phyloP scores from a whole-genome alignment of 2,329 filamentous ascomycete species.

The Fusarium sambucinum region DNA sequence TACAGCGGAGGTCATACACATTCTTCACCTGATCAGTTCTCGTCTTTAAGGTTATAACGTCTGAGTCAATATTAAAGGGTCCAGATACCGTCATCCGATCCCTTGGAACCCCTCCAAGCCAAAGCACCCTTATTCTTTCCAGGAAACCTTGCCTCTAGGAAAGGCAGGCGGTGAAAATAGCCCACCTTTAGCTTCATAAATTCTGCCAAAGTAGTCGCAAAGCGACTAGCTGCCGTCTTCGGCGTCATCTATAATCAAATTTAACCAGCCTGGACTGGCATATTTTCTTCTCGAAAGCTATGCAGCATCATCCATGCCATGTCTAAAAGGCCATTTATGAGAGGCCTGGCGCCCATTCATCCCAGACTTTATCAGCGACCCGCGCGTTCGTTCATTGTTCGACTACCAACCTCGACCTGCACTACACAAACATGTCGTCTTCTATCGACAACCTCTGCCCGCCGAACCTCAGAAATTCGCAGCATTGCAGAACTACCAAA shows the following conservation, averaged over 20 bases:
- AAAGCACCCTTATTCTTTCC: background rate
- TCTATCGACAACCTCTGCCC: conserved; percentile 63
- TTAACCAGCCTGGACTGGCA: conserved; percentile 13
- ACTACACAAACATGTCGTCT: conserved; percentile 46
- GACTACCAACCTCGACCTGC: background rate
- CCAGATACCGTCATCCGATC: background rate
- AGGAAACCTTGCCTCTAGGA: background rate
- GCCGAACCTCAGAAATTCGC: conserved; percentile 52
- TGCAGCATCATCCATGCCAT: conserved; percentile 32
- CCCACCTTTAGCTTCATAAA: conserved; percentile 31
- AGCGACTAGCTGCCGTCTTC: conserved; percentile 29
- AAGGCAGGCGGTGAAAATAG: conserved; percentile 44
- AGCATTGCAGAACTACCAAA: conserved; percentile 53
- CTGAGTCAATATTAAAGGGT: background rate
- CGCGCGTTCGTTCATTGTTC: background rate
- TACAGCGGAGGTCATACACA: conserved; percentile 15
- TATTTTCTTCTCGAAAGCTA: conserved; percentile 18
- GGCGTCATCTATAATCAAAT: conserved; percentile 36
- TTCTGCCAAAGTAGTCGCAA: conserved; percentile 38
- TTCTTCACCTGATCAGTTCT: conserved; percentile 22
- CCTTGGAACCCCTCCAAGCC: conserved; percentile 1
- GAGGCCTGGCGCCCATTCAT: conserved; percentile 33
- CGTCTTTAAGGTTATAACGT: background rate
- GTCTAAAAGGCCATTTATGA: conserved; percentile 35
- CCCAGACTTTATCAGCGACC: conserved; percentile 8